phyloP scores from a whole-genome alignment of 2,329 filamentous ascomycete species.

The Dactylonectria estremocensis region DNA sequence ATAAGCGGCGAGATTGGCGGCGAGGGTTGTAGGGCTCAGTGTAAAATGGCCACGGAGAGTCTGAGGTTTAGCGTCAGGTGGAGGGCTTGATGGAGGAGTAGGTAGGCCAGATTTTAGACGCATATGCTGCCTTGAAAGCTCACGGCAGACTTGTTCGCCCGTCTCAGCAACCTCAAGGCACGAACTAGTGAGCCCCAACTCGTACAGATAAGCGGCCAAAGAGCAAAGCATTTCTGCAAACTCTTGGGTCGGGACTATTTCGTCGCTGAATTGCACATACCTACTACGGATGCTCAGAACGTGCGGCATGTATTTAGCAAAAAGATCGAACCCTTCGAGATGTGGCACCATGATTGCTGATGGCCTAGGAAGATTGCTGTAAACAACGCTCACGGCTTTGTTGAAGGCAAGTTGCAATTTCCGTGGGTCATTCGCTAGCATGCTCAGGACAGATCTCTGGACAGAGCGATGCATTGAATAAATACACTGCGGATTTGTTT shows the following conservation, averaged over 20 bases:
- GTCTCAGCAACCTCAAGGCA: conserved; percentile 5
- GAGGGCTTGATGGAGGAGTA: neutral
- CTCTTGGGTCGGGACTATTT: neutral
- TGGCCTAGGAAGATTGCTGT: conserved; percentile 1
- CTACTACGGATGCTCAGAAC: conserved; percentile 7
- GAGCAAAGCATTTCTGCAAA: conserved; percentile 17
- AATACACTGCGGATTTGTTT: neutral
- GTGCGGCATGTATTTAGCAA: conserved; percentile 12
- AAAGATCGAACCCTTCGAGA: conserved; percentile 5
- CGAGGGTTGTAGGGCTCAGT: neutral
- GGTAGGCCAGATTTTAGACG: neutral
- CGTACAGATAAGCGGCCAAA: conserved; percentile 2
- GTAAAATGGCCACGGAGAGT: neutral
- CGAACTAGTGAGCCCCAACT: neutral
- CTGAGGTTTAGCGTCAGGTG: too few relatives aligned
- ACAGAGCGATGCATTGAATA: conserved; percentile 15
- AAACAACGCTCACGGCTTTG: conserved; percentile 7
- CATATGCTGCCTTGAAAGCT: neutral
- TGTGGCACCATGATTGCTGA: conserved; percentile 16
- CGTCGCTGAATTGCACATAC: neutral
- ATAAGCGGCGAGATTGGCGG: conserved; percentile 9
- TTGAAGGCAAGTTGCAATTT: conserved; percentile 10
- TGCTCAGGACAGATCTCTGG: neutral
- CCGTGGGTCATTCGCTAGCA: neutral
- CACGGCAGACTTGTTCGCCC: neutral